Evolutionary conservation across 805 yeast species (phyloP), one percentile per base, ranked within the genome.

Genomic region (Saccharomycopsis oosterbeekiorum): DNA sequence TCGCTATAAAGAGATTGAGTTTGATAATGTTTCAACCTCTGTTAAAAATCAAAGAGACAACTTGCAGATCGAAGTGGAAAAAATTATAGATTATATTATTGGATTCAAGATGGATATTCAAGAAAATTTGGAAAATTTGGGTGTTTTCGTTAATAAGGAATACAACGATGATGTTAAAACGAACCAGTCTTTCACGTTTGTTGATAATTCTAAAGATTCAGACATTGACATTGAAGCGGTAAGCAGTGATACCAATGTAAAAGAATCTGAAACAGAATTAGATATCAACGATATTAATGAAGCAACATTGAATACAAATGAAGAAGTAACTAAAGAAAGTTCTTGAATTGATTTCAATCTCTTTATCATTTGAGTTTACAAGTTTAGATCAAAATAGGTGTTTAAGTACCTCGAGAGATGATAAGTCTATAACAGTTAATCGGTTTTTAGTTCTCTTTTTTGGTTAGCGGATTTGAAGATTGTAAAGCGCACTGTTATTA

Each of bases 61-160:
- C 12, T 72, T 87, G 66, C 81, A 80, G 65, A 77, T 78, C 54
- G 80, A 81, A 61, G 78, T 86, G 39, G 81, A 80, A 59, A 78
- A 78, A 61, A 78, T 84, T 67, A 81, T 89, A 65, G 84, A 84
- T 62, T 76, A 74, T 61, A 80, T 84, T 24, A 79, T 86, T 57
- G 79, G 77, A 56, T 85, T 89, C 73, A 89, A 89, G 73, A 73
- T 84, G 64, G 82, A 80, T 62, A 79, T 88, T 54, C 93, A 88
- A 69, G 77, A 79, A 21, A 79, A 82, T 59, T 75, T 88, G 56
- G 89, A 85, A 67, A 84, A 79, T 42, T 76, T 84, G 64, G 86
- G 53, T 4, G 34, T 24, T 24, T 24, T 47, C 21, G 34, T 21
- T 21, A 47, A 24, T 24, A 47, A 14, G 53, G 34, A 21, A 8